phyloP scores from a whole-genome alignment of 768 basidiomycete genomes.

The Wakefieldia striispora region DNA sequence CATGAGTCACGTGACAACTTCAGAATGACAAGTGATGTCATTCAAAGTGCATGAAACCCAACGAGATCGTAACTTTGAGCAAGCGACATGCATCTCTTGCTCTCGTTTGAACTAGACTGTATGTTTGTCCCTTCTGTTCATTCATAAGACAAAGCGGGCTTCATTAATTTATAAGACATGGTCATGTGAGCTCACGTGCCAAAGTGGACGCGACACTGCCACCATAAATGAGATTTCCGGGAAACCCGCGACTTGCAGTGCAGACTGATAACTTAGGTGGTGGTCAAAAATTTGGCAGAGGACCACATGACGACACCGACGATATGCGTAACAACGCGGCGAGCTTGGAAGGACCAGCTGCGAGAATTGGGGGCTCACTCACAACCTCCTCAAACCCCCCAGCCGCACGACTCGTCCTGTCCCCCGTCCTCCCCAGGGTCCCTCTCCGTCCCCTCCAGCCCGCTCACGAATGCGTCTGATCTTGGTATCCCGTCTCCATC shows the following conservation, averaged over 20 bases:
- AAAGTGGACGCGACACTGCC: slow-evolving; percentile 17
- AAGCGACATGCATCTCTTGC: too few species aligned
- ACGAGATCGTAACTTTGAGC: too few species aligned
- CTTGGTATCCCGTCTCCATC: slow-evolving; percentile 13
- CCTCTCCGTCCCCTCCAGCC: slow-evolving; percentile 17
- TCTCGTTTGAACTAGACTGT: too few species aligned
- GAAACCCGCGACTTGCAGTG: not conserved
- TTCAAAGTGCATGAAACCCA: too few species aligned
- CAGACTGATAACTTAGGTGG: not conserved
- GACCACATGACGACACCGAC: slow-evolving; percentile 16
- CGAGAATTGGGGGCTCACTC: slow-evolving; percentile 9
- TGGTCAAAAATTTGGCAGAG: slow-evolving; percentile 3
- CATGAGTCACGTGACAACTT: not conserved
- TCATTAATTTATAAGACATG: too few species aligned
- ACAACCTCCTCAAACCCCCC: not conserved
- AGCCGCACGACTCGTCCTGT: not conserved
- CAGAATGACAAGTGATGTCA: not conserved
- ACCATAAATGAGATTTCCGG: slow-evolving; percentile 11
- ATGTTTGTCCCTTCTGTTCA: too few species aligned
- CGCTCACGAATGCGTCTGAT: slow-evolving; percentile 24
- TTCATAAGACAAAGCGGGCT: too few species aligned
- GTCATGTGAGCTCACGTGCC: slow-evolving; percentile 11
- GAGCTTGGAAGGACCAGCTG: slow-evolving; percentile 27
- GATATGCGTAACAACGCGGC: slow-evolving; percentile 30
- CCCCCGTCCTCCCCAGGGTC: slow-evolving; percentile 21